Percentiles rank a stretch among this genome's conserved stretches.
Conservation (phyloP, 306 rosid species). For the Quercus aquifolioides region DNA sequence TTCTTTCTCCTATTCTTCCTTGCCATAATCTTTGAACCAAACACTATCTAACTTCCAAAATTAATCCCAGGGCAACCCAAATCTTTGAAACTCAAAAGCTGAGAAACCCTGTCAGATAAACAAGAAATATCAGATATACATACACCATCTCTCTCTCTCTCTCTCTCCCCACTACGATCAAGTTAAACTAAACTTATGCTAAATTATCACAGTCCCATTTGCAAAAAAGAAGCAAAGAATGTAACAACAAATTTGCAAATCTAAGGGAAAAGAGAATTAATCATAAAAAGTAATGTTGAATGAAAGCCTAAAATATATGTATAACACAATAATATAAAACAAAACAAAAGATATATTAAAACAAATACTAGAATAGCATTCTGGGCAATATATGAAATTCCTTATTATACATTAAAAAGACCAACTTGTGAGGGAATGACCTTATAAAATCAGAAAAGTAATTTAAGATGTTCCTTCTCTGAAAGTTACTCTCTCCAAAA, state of each 20-base stretch:
- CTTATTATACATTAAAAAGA: too few relatives aligned
- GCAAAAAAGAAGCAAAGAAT: background rate
- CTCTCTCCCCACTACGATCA: background rate
- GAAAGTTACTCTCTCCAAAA: too few relatives aligned
- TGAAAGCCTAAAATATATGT: too few relatives aligned
- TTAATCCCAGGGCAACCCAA: background rate
- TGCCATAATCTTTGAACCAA: constrained; percentile 20
- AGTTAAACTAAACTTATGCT: background rate
- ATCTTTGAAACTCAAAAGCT: background rate
- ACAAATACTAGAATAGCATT: too few relatives aligned
- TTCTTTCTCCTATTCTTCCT: constrained; percentile 30
- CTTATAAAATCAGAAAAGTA: too few relatives aligned
- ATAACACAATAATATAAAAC: too few relatives aligned
- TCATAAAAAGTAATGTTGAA: background rate
- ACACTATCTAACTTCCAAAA: background rate
- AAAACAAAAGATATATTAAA: too few relatives aligned
- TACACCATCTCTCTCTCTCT: background rate
- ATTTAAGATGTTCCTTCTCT: too few relatives aligned
- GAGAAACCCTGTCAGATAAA: background rate
- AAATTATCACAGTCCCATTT: too few relatives aligned
- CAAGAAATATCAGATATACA: background rate
- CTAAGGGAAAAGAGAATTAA: too few relatives aligned
- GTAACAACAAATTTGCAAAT: background rate
- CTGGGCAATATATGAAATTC: too few relatives aligned
- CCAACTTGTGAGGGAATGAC: too few relatives aligned